Evolutionary conservation across 148 eudicot species (phyloP).

Genomic region (Silene uniflora): DNA sequence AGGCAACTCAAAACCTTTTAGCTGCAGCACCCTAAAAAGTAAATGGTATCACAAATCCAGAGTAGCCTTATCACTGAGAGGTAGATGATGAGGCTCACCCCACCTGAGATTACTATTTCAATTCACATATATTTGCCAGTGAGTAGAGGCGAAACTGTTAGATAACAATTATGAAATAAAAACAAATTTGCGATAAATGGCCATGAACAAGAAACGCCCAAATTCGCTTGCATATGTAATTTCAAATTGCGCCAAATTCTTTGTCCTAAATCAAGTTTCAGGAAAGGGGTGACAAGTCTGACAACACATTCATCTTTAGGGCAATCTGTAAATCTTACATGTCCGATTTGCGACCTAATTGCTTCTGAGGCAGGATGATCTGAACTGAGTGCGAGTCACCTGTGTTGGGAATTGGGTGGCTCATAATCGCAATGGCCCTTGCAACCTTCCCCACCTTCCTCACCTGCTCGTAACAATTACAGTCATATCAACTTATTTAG

Average conservation of each 20-base stretch:
- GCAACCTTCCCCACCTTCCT: conserved; percentile 95
- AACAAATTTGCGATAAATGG: not conserved
- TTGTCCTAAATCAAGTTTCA: not conserved
- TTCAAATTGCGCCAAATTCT: not conserved
- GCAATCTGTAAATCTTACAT: conserved; percentile 51
- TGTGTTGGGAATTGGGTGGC: conserved; percentile 91
- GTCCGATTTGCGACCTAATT: conserved; percentile 87
- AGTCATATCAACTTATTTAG: not conserved
- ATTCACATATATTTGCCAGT: not conserved
- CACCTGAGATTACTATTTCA: not conserved
- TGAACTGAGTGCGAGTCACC: conserved; percentile 87
- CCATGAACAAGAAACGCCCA: not conserved
- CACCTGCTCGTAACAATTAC: conserved; percentile 40
- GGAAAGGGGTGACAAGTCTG: not conserved
- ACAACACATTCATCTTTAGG: not conserved
- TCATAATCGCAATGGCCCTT: conserved; percentile 93
- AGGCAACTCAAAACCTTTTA: not conserved
- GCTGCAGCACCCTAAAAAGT: not conserved
- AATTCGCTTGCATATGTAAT: not conserved
- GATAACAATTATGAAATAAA: not conserved
- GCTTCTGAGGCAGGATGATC: conserved; percentile 94
- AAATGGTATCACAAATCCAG: not conserved
- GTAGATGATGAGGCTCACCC: not conserved
- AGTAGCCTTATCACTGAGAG: not conserved
- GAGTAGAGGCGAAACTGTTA: not conserved